These are phyloP conservation scores for Ophiocytium majus DNA, from an alignment of 352 stramenopile species.

Conservation along the genomic window DNA sequence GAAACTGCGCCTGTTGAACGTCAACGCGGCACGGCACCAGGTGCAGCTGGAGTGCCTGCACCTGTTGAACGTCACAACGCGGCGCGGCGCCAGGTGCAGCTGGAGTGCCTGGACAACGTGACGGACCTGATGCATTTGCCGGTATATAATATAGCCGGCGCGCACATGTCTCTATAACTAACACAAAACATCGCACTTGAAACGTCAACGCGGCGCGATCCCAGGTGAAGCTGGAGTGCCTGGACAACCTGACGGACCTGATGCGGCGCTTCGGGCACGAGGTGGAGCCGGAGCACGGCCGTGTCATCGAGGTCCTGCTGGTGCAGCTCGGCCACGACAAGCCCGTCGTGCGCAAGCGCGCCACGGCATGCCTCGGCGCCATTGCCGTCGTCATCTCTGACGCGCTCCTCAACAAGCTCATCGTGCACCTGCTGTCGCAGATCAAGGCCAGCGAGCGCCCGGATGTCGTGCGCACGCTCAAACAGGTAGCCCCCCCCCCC, in stretches of 20 bases:
- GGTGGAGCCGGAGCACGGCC: constrained; percentile 70
- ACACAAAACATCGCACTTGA: too few species aligned
- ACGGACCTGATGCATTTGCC: not conserved
- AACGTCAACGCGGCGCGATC: constrained; percentile 58
- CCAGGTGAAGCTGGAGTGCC: constrained; percentile 84
- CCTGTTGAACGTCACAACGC: constrained; percentile 25
- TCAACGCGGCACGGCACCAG: constrained; percentile 49
- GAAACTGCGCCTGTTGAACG: not conserved
- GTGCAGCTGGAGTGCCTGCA: not conserved
- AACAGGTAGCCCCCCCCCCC: too few species aligned
- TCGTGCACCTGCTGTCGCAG: constrained; percentile 47
- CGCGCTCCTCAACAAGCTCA: constrained; percentile 74
- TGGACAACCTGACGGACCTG: constrained; percentile 95
- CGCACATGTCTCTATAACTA: too few species aligned
- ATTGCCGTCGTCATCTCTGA: constrained; percentile 92
- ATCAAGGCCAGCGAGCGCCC: constrained; percentile 37
- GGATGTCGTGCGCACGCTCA: constrained; percentile 54
- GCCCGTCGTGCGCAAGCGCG: constrained; percentile 88
- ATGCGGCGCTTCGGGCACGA: constrained; percentile 89
- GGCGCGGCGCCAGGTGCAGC: not conserved
- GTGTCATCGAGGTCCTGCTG: constrained; percentile 80
- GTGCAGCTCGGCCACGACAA: constrained; percentile 73
- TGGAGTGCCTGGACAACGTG: not conserved
- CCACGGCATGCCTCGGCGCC: constrained; percentile 86
- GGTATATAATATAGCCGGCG: too few species aligned